Base-by-base conservation (phyloP, 371 early-diverging fungal genomes). In the Pancytospora philotis region DNA sequence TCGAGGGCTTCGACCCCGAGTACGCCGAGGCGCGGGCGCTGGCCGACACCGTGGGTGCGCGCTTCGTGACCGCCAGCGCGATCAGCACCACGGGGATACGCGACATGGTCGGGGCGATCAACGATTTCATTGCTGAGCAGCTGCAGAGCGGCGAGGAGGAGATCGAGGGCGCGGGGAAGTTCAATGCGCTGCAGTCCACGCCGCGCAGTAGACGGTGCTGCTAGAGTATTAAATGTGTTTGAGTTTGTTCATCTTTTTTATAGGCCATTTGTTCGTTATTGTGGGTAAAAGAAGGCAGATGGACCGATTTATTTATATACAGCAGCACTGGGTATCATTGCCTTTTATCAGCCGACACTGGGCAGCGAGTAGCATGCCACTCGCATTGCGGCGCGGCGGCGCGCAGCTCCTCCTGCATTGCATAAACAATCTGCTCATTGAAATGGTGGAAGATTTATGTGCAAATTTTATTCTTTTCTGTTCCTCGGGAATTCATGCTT, bases 1-100 rank as follows among this genome's bases (percentile, higher is more conserved):
- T 92, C 55, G 90, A 90, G 36, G 49, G 13, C 3, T 32, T 59
- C 16, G 39, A 61, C 53, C n/a, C 13, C 22, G 48, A 63, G 8
- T 8, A 50, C 34, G 31, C 22, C 19, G 73, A 77, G 37, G 49
- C 38, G 45, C 4, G 52, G 6, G 41, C 39, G 53, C 13, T 34
- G 62, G 80, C 80, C 2, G 62, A 69, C 49, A 56, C 73, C 38
- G 56, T 68, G 45, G 58, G 67, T 28, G 80, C 71, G 0, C 32
- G 57, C 37, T 81, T 75, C 71, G 65, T 77, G 19, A 72, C 68
- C 48, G 72, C 80, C 19, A 74, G 64, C 65, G 73, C 79, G n/a
- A 41, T 79, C 69, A 75, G 67, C 16, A 50, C 63, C 45, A 73
- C 72, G 34, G 77, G 68, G 28, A 81, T 81, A 38, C 45, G 69